These are phyloP conservation scores for Eucalyptus pauciflora DNA, from an alignment of 345 rosid genomes.

Conservation along the genomic window DNA sequence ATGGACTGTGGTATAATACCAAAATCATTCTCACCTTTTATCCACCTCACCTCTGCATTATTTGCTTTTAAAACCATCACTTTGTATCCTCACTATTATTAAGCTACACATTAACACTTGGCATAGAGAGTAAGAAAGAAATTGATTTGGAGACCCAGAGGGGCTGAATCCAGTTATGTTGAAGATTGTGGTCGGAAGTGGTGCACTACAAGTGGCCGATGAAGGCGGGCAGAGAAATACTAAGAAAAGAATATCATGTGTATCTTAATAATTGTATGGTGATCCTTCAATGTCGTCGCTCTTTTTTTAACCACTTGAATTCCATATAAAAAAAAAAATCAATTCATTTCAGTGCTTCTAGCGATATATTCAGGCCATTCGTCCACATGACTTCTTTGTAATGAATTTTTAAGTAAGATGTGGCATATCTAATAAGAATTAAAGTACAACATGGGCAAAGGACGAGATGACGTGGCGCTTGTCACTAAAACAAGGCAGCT, in stretches of 20 bases:
- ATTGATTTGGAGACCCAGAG: not conserved
- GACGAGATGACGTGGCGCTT: not conserved
- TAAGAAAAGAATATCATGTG: rapidly evolving
- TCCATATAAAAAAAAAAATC: not conserved
- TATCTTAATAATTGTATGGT: too few relatives aligned
- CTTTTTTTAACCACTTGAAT: not conserved
- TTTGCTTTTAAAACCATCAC: not conserved
- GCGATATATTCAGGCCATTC: rapidly evolving
- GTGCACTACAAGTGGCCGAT: not conserved
- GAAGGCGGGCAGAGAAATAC: not conserved
- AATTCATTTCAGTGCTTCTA: not conserved
- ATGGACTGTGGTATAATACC: too few relatives aligned
- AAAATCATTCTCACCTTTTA: not conserved
- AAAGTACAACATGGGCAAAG: not conserved
- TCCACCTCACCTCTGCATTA: not conserved
- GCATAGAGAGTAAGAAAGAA: not conserved
- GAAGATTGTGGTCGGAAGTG: not conserved
- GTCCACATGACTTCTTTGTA: rapidly evolving
- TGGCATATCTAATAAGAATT: too few relatives aligned
- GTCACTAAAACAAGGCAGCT: not conserved
- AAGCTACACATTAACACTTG: not conserved
- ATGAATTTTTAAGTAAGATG: not conserved
- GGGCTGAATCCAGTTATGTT: not conserved
- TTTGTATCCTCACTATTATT: not conserved
- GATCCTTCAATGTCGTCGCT: rapidly evolving